These are phyloP conservation scores for Pseudogymnoascus sp. DNA, from an alignment of 2,329 filamentous ascomycete species.

Conservation along the genomic window DNA sequence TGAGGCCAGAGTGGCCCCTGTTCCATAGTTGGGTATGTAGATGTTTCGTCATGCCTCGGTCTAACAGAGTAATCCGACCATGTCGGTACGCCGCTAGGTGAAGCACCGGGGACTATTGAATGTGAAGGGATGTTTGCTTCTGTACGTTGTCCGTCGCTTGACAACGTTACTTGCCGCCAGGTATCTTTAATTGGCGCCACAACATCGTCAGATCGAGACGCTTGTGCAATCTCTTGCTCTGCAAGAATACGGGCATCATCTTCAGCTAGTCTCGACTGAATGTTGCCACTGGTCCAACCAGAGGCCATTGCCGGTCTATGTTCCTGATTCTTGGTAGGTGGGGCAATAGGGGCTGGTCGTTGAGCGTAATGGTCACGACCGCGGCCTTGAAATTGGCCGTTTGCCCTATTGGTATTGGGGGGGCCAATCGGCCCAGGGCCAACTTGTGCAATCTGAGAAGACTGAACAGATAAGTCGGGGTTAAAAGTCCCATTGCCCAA, in stretches of 20 bases:
- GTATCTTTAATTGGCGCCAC: conserved; percentile 12
- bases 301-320: neutral
- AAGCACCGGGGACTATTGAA: neutral
- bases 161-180: conserved; percentile 6
- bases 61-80: conserved; percentile 8
- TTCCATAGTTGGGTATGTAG: neutral
- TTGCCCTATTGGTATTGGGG: conserved; percentile 23
- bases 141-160: neutral
- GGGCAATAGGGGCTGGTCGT: conserved; percentile 28
- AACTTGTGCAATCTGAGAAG: conserved; percentile 22
- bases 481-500: conserved; percentile 74
- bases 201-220: neutral
- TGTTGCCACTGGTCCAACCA: conserved; percentile 8
- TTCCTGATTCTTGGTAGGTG: conserved; percentile 23
- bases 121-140: neutral
- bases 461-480: conserved; percentile 45
- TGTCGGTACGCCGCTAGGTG: neutral
- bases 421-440: conserved; percentile 30
- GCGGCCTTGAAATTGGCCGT: conserved; percentile 24
- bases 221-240: conserved; percentile 3
- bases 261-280: conserved; percentile 10
- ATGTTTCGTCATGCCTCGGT: neutral
- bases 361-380: conserved; percentile 23
- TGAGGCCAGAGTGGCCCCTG: conserved; percentile 1
- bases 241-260: conserved; percentile 12